Base-by-base conservation (phyloP, 2,329 filamentous ascomycete species). In the Ascochyta rabiei region DNA sequence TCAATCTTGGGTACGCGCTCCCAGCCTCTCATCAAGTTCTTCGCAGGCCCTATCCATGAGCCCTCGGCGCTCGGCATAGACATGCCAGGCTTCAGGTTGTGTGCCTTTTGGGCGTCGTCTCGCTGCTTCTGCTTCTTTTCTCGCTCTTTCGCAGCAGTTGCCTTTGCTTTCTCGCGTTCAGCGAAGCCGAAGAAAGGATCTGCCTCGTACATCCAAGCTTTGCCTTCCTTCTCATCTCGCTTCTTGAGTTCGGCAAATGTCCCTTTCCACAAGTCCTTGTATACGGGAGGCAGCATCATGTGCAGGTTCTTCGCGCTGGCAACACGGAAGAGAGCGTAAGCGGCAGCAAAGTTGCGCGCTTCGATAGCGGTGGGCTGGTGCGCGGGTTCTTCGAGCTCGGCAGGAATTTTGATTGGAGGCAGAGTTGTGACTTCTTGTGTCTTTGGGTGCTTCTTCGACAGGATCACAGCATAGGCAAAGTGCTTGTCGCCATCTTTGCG, bases 261-360 rank as follows among this genome's bases (percentile, higher is more conserved):
- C 6, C 85, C 85, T 72, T 96, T 96, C 95, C 95, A 99, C 37
- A 97, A 79, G 61, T 90, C 86, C 69, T 88, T 89, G 76, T 97
- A 96, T 55, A 89, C 90, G 0, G 95, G 95, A 21, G 95, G 95
- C 61, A 99, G 82, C 79, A 93, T 93, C 80, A 92, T 96, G 71
- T 96, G 91, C 67, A 97, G 86, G 72, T 98, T 98, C 76, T 93
- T 92, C 87, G 96, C 96, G 71, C 89, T 97, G 75, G 90, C 93
- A 3, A 98, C 90, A 44, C 95, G 85, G 72, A 95, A 98, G 8
- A 99, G 82, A 2, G 88, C 90, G 76, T 96, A 98, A 0, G 93
- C 91, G 4, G 95, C 95, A 8, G 93, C 92, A 62, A 96, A 95
- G 79, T 99, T 93, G 56, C 89, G 88, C 18, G 95, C 93, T 79